These are phyloP conservation scores for Pichia sporocuriosa DNA, from an alignment of 805 yeast genomes.

Conservation along the genomic window DNA sequence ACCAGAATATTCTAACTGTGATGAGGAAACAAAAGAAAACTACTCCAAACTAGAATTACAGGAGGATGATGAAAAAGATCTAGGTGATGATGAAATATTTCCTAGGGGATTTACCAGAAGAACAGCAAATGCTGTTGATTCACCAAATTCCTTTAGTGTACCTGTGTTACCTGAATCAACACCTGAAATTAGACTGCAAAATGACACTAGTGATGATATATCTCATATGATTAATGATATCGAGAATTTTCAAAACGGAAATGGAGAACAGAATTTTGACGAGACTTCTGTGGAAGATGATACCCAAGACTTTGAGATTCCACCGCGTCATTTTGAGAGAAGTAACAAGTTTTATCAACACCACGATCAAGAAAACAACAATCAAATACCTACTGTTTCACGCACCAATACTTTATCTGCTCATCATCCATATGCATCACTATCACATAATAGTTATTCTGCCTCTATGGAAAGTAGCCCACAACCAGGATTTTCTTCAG, in stretches of 20 bases:
- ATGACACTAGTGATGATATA: neutral
- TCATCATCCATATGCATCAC: conserved; percentile 3
- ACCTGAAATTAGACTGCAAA: neutral
- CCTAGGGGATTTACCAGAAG: conserved; percentile 18
- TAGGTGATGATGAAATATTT: neutral
- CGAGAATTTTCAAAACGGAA: neutral
- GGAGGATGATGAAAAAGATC: neutral
- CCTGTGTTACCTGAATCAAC: neutral
- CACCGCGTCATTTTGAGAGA: conserved; percentile 9
- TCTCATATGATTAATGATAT: conserved; percentile 4
- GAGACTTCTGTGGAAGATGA: neutral
- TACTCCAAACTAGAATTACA: too few species aligned
- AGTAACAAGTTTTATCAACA: neutral
- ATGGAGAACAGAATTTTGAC: neutral
- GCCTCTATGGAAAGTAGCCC: neutral
- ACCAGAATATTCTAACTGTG: too few species aligned
- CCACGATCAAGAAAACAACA: neutral
- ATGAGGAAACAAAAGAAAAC: neutral
- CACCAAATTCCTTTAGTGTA: conserved; percentile 13
- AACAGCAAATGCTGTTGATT: conserved; percentile 17
- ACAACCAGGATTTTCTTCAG: neutral
- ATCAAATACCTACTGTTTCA: neutral
- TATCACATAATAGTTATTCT: conserved; percentile 3
- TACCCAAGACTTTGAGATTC: neutral
- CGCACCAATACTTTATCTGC: too few species aligned